Base-by-base conservation (phyloP, 2,329 filamentous ascomycete species). In the Fusarium foetens region DNA sequence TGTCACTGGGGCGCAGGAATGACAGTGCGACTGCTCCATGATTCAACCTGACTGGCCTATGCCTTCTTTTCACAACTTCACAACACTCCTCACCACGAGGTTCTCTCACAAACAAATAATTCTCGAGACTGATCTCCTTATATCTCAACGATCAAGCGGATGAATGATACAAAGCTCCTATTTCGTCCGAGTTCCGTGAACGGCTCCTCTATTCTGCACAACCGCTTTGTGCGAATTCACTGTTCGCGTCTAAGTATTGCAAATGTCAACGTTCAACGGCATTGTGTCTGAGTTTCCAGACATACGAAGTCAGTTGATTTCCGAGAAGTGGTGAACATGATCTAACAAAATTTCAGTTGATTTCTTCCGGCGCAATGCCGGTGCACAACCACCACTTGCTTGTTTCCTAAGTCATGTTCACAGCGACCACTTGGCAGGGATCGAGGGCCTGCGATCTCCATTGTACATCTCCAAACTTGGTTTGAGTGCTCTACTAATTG, bases 321-420 rank as follows among this genome's bases (percentile, higher is more conserved):
- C 25, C 19, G 1, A 57, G 19, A 27, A 21, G 9, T 2, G 3
- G 6, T 29, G 12, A 8, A 8, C 8, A 43, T 1, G 21, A 9
- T 25, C 66, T 68, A 14, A 76, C 17, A 14, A 33, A n/a, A 10
- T 21, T 21, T 14, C 62, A 93, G 91, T 98, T 72, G 95, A 98
- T 81, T 94, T 91, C 83, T 98, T 98, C 76, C 89, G 93, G 29
- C 83, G 82, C 21, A 85, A 86, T 51, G 82, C 84, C 8, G 84
- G 84, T 10, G 81, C 81, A 21, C 86, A 82, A 21, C 87, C 92
- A 8, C 93, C 94, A 1, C 82, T 96, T 61, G 94, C 93, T 21
- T 96, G 92, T 80, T 97, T 98, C 78, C 86, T 98, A 31, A 97
- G 93, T 80, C 95, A 98, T 87, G 90, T 97, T 5, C 95, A 98